phyloP scores from a whole-genome alignment of 2,329 filamentous ascomycete species.

The Metarhizium album region DNA sequence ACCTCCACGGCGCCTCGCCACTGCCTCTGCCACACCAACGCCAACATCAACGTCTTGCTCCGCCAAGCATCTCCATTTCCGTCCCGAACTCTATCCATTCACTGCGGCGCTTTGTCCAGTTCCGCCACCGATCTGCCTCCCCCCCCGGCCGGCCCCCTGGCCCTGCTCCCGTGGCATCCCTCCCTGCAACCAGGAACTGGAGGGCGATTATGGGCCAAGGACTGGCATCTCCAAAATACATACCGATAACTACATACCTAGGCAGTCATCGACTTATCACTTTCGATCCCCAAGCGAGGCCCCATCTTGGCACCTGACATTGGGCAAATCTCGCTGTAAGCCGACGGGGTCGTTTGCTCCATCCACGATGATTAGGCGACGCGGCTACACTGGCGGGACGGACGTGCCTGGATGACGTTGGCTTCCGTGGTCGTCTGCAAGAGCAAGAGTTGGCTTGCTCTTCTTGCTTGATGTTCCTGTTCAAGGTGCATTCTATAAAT shows the following conservation, averaged over 20 bases:
- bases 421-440: neutral
- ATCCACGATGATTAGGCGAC: neutral
- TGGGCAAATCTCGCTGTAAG: neutral
- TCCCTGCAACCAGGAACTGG: neutral
- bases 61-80: neutral
- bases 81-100: neutral
- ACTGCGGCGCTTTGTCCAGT: neutral
- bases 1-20: neutral
- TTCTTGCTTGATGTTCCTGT: neutral
- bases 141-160: too few species aligned
- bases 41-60: too few species aligned
- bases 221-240: too few species aligned
- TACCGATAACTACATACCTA: too few species aligned
- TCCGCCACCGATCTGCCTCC: neutral
- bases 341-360: neutral
- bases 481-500: neutral
- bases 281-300: neutral
- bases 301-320: neutral
- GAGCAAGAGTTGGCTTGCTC: neutral
- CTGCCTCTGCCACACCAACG: neutral
- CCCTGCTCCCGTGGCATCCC: neutral
- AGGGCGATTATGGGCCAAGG: too few species aligned
- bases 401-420: neutral
- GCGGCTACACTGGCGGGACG: neutral
- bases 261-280: too few species aligned